Conservation (phyloP, 352 stramenopile genomes). For the Globisporangium spiculum region DNA sequence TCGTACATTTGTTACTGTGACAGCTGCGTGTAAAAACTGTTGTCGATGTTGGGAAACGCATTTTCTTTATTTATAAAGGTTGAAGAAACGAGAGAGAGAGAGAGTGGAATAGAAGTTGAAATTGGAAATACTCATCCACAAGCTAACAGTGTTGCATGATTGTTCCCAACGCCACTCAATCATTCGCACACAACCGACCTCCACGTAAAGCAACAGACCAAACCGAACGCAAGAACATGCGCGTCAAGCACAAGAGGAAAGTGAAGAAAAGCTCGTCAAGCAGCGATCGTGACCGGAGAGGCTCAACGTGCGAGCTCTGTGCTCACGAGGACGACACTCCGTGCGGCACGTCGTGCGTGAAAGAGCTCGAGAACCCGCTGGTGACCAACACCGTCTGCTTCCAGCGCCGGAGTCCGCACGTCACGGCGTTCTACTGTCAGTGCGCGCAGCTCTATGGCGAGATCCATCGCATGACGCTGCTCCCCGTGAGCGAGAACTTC, state of each 20-base stretch:
- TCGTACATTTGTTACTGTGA: neutral
- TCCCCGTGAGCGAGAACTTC: conserved; percentile 21
- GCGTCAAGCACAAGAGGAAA: conserved; percentile 11
- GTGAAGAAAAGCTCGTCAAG: conserved; percentile 4
- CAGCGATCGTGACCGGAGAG: conserved; percentile 2
- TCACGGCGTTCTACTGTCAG: conserved; percentile 40
- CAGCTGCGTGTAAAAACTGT: neutral
- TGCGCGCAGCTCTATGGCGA: conserved; percentile 39
- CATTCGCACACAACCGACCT: neutral
- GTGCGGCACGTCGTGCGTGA: conserved; percentile 12
- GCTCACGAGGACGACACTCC: conserved; percentile 15
- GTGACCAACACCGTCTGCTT: conserved; percentile 17
- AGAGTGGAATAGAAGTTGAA: conserved; percentile 4
- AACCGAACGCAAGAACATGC: neutral
- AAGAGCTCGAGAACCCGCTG: conserved; percentile 14
- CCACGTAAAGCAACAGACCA: neutral
- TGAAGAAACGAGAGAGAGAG: neutral
- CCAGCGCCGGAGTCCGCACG: conserved; percentile 14
- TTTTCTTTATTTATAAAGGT: conserved; percentile 9
- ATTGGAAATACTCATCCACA: neutral
- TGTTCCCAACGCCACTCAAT: neutral
- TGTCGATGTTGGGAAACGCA: neutral
- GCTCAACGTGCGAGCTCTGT: conserved; percentile 15
- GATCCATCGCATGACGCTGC: conserved; percentile 30
- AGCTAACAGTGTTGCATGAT: neutral